Conservation (phyloP, 2,329 filamentous ascomycete species). For the Polytolypa hystricis region DNA sequence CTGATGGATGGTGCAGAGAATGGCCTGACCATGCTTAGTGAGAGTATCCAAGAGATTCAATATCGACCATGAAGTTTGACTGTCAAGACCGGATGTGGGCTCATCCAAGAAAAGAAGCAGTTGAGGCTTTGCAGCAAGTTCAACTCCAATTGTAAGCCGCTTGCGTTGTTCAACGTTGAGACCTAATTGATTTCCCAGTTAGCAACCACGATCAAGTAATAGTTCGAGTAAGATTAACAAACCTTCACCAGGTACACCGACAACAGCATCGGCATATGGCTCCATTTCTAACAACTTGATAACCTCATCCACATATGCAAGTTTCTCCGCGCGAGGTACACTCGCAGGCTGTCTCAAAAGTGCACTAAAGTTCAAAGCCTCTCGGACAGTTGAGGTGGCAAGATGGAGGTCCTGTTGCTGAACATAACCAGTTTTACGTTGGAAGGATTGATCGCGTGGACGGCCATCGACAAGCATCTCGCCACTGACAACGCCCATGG, state of each 20-base stretch:
- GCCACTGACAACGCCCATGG: conserved; percentile 77
- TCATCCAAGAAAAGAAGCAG: conserved; percentile 88
- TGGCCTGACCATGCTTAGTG: conserved; percentile 79
- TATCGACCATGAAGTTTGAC: conserved; percentile 88
- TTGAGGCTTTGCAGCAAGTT: conserved; percentile 82
- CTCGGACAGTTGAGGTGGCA: conserved; percentile 72
- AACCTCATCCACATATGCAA: conserved; percentile 79
- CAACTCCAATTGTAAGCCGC: conserved; percentile 85
- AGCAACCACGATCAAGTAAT: not conserved
- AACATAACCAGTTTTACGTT: conserved; percentile 73
- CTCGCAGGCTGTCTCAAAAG: conserved; percentile 70
- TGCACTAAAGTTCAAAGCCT: conserved; percentile 78
- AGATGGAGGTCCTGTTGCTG: conserved; percentile 78
- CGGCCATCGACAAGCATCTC: conserved; percentile 71
- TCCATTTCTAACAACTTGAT: conserved; percentile 88
- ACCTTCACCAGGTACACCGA: conserved; percentile 83
- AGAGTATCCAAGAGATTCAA: conserved; percentile 78
- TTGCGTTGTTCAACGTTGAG: conserved; percentile 55
- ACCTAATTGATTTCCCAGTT: conserved; percentile 22
- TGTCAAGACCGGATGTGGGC: conserved; percentile 86
- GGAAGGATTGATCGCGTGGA: conserved; percentile 62
- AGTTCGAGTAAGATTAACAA: too few species aligned
- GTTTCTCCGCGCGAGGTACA: conserved; percentile 61
- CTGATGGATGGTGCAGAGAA: conserved; percentile 96
- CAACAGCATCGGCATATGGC: conserved; percentile 76